These are phyloP conservation scores for Globisporangium yorkense DNA, from an alignment of 352 stramenopile genomes.

Conservation along the genomic window DNA sequence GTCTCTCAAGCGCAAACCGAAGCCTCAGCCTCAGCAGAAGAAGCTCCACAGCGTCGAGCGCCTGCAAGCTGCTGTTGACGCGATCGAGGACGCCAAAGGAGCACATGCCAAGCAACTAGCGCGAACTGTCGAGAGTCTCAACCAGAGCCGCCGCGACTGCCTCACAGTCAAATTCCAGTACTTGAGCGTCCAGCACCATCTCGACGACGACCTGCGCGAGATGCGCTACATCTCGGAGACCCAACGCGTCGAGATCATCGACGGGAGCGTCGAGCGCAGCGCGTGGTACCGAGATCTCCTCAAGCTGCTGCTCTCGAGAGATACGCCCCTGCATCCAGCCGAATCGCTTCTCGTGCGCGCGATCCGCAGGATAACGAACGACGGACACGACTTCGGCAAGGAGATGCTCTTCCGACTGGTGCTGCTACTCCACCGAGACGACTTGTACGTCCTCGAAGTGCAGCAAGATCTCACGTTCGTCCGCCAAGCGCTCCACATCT, in stretches of 20 bases:
- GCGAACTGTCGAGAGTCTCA: constrained; percentile 32
- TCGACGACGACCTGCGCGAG: constrained; percentile 28
- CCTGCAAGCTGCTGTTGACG: constrained; percentile 41
- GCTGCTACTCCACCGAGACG: constrained; percentile 35
- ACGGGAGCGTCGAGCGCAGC: constrained; percentile 20
- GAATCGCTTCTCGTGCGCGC: constrained; percentile 50
- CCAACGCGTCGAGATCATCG: constrained; percentile 23
- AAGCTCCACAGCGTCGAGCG: constrained; percentile 45
- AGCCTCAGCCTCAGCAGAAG: neutral
- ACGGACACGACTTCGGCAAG: constrained; percentile 35
- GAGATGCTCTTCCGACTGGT: constrained; percentile 41
- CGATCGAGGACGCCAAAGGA: constrained; percentile 38
- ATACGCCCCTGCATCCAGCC: constrained; percentile 32
- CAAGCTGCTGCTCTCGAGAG: constrained; percentile 32
- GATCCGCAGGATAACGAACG: constrained; percentile 35
- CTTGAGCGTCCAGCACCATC: constrained; percentile 28
- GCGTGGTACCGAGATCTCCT: constrained; percentile 56
- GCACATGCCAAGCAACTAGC: constrained; percentile 29
- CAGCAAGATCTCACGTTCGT: constrained; percentile 54
- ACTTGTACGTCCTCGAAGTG: constrained; percentile 32
- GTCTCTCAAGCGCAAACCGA: neutral
- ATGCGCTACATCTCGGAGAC: constrained; percentile 52
- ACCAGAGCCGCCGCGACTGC: constrained; percentile 49
- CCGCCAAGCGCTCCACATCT: constrained; percentile 25
- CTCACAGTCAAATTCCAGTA: constrained; percentile 45